Base-by-base conservation (phyloP, 345 rosid genomes). In the Odontarrhena argentea region DNA sequence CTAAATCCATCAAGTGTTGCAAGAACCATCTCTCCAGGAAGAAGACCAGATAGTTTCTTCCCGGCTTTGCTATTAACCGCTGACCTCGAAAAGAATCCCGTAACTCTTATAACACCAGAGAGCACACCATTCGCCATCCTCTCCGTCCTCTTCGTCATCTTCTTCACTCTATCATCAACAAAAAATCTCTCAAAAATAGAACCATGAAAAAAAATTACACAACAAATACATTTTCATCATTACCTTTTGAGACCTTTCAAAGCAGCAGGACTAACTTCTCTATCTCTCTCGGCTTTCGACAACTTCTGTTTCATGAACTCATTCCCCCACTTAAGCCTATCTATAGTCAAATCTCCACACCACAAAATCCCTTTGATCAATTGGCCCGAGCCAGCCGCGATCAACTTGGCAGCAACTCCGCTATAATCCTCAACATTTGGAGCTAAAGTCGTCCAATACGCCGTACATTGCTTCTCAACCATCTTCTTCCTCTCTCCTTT, bases 1-100 rank as follows among this genome's bases (percentile, higher is more conserved):
- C 98, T 80, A 74, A 90, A 93, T 68, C 98, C 97, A 73, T 90
- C 98, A 54, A 93, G 81, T 32, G 98, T 84, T 30, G 98, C 97
- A 47, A 93, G 91, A 68, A 88, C 71, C 26, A 90, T 78, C 76
- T 93, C 98, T 51, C 96, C 98, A 42, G 97, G 98, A 13, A 90
- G 82, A 52, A 86, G 82, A 26, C 88, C 74, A 64, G 90, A 84
- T 55, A 93, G 77, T 70, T 85, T 90, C 84, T 88, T 85, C 76
- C 98, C 98, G 10, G 70, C 78, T 73, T 79, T 82, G 24, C 96
- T 81, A 43, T 88, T 93, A 15, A 80, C 83, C 70, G 88, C 80
- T 9, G 91, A 70, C 51, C 91, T 78, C 3, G 96, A 67, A 71
- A 93, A 74, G 74, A 80, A 67, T 54, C 95, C 96, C 30, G 97